Conservation (phyloP, 306 rosid genomes). For the Citrullus colocynthis region DNA sequence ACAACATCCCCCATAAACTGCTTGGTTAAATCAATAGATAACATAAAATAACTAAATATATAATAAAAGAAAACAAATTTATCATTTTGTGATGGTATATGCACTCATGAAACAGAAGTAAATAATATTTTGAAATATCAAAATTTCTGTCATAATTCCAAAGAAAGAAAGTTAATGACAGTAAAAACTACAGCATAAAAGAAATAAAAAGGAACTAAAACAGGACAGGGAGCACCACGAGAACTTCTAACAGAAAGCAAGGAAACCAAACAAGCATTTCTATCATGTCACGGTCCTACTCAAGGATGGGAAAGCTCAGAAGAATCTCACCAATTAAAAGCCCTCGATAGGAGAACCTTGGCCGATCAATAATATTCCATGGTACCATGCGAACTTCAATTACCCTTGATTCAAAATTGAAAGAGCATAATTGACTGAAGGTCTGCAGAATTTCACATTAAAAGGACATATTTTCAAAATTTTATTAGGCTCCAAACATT, state of each 20-base stretch:
- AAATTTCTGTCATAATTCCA: neutral
- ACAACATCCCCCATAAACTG: neutral
- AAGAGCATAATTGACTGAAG: constrained; percentile 29
- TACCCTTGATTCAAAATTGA: constrained; percentile 13
- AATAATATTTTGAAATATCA: neutral
- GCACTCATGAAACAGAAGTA: neutral
- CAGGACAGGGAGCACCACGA: neutral
- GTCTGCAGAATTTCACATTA: constrained; percentile 18
- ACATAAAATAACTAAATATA: neutral
- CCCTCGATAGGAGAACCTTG: constrained; percentile 36
- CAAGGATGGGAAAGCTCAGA: neutral
- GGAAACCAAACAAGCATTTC: neutral
- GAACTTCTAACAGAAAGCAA: neutral
- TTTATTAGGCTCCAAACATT: neutral
- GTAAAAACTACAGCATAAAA: neutral
- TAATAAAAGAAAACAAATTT: neutral
- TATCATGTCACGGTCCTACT: neutral
- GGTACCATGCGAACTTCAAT: constrained; percentile 23
- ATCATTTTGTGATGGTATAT: neutral
- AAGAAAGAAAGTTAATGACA: neutral
- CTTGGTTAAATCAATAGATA: neutral
- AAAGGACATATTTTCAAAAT: neutral
- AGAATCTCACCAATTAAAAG: constrained; percentile 29
- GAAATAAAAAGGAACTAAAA: neutral
- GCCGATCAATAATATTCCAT: constrained; percentile 27